These are phyloP conservation scores for Hygrophorus pudorinus DNA, from an alignment of 768 basidiomycete species.

Conservation along the genomic window DNA sequence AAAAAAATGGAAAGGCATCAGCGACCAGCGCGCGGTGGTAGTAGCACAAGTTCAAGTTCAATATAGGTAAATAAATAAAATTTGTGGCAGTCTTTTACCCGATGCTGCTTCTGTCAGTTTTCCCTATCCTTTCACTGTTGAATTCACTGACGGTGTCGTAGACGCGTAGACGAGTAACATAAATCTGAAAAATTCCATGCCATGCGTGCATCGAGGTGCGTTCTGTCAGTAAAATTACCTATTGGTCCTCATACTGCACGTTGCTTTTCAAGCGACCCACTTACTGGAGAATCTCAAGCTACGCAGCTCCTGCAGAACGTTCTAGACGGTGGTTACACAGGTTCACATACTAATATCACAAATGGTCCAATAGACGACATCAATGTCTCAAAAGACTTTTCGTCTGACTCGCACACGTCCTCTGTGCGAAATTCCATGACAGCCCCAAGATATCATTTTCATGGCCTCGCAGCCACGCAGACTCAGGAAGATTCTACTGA, in stretches of 20 bases:
- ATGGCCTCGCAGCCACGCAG: slow-evolving; percentile 46
- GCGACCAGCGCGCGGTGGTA: neutral
- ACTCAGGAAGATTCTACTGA: slow-evolving; percentile 27
- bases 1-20: neutral
- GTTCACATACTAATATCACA: neutral
- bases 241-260: neutral
- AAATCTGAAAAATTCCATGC: too few relatives aligned
- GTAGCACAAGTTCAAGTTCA: neutral
- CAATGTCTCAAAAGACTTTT: slow-evolving; percentile 24
- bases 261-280: slow-evolving; percentile 23
- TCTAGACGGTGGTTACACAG: slow-evolving; percentile 18
- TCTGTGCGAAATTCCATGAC: slow-evolving; percentile 21
- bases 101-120: too few relatives aligned
- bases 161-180: too few relatives aligned
- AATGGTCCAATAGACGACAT: neutral
- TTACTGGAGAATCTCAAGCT: slow-evolving; percentile 38
- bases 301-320: slow-evolving; percentile 43
- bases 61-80: too few relatives aligned
- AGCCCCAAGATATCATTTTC: slow-evolving; percentile 43
- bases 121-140: too few relatives aligned
- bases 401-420: slow-evolving; percentile 31
- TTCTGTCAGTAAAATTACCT: slow-evolving; percentile 7
- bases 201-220: slow-evolving; percentile 34
- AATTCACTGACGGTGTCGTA: too few relatives aligned
- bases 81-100: too few relatives aligned